phyloP scores from a whole-genome alignment of 2,329 filamentous ascomycete species.

The Emericellopsis cladophorae region DNA sequence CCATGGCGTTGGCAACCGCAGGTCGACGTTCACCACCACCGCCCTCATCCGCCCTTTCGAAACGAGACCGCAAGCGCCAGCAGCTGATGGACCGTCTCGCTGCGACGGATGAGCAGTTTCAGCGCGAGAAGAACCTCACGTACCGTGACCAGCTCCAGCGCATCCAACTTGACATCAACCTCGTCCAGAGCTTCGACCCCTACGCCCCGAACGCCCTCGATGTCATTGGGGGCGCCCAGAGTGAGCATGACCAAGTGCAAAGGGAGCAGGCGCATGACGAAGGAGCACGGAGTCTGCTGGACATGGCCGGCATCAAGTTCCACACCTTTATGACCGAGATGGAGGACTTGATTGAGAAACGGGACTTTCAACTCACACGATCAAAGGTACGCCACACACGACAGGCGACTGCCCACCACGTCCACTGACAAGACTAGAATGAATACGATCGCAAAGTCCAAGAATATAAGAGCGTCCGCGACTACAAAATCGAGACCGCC shows the following conservation, averaged over 20 bases:
- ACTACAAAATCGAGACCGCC: constrained; percentile 50
- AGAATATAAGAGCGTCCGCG: constrained; percentile 45
- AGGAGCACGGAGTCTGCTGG: constrained; percentile 42
- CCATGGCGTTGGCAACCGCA: constrained; percentile 16
- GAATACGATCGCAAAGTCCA: constrained; percentile 50
- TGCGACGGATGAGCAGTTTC: constrained; percentile 65
- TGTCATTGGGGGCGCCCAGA: constrained; percentile 51
- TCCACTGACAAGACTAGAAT: constrained; percentile 25
- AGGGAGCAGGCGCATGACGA: constrained; percentile 24
- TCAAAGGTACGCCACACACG: constrained; percentile 54
- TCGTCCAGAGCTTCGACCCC: constrained; percentile 75
- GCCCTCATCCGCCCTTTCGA: constrained; percentile 42
- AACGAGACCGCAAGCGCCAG: constrained; percentile 82
- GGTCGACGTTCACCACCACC: constrained; percentile 21
- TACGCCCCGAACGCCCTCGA: constrained; percentile 64
- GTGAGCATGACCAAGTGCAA: constrained; percentile 36
- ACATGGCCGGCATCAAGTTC: constrained; percentile 75
- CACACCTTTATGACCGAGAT: constrained; percentile 75
- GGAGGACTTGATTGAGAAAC: constrained; percentile 76
- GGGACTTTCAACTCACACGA: constrained; percentile 71
- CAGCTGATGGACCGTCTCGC: constrained; percentile 69
- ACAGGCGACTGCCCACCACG: no score
- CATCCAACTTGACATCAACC: constrained; percentile 79
- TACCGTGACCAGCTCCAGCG: constrained; percentile 85
- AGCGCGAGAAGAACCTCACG: constrained; percentile 66